These are phyloP conservation scores for Trametes hirsuta DNA, from an alignment of 1,284 basidiomycete genomes.

Conservation along the genomic window DNA sequence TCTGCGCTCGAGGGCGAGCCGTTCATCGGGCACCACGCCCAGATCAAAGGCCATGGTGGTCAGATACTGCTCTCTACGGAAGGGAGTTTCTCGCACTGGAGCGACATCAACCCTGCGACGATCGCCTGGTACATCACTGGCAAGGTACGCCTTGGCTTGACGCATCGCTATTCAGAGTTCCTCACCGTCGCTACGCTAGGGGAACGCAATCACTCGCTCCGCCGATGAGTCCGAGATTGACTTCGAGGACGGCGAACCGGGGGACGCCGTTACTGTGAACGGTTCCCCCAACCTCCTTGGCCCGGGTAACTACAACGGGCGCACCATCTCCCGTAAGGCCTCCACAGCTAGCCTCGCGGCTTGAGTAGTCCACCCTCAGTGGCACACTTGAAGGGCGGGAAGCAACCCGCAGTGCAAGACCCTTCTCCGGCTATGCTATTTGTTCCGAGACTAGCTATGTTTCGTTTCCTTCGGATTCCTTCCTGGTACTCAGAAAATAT, in stretches of 20 bases:
- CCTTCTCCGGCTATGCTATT: too few species aligned
- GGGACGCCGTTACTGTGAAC: too few species aligned
- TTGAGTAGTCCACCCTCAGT: too few species aligned
- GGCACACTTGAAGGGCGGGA: too few species aligned
- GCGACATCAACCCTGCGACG: constrained; percentile 15
- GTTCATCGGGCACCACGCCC: not conserved
- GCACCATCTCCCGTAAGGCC: too few species aligned
- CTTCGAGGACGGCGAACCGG: too few species aligned
- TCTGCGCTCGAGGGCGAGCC: constrained; percentile 1
- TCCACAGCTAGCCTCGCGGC: too few species aligned
- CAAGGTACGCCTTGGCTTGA: not conserved
- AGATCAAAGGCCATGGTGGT: constrained; percentile 8
- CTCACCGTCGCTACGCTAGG: not conserved
- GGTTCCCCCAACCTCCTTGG: too few species aligned
- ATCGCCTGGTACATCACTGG: constrained; percentile 6
- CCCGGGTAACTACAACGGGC: too few species aligned
- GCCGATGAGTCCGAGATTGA: not conserved
- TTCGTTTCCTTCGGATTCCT: too few species aligned
- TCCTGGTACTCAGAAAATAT: not conserved
- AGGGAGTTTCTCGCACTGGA: constrained; percentile 9
- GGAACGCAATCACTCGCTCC: not conserved
- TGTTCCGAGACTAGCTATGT: too few species aligned
- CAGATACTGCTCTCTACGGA: not conserved
- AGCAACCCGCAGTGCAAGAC: too few species aligned
- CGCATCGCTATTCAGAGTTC: not conserved